Conservation (phyloP, 2,329 filamentous ascomycete genomes). For the Pseudogymnoascus sp. region DNA sequence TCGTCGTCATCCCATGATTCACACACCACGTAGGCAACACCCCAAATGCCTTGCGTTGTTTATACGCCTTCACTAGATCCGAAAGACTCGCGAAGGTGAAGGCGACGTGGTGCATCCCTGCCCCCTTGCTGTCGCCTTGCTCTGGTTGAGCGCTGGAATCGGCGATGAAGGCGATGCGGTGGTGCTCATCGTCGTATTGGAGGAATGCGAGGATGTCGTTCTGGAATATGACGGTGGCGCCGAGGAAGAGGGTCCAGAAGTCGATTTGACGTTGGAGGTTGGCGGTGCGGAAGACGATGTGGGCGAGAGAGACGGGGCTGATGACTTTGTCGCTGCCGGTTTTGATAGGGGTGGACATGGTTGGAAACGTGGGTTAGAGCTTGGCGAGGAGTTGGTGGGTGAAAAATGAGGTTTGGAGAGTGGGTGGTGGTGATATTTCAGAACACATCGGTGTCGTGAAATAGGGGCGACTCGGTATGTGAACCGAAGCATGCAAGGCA, state of each 20-base stretch:
- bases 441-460: neutral
- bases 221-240: slow-evolving; percentile 25
- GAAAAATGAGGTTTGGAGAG: neutral
- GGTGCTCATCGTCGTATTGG: slow-evolving; percentile 40
- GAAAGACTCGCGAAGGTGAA: slow-evolving; percentile 33
- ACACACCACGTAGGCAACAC: slow-evolving; percentile 37
- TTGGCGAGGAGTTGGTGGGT: neutral
- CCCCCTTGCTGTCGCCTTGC: neutral
- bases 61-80: slow-evolving; percentile 32
- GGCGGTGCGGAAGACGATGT: slow-evolving; percentile 26
- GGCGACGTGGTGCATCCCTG: slow-evolving; percentile 36
- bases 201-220: slow-evolving; percentile 31
- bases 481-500: neutral
- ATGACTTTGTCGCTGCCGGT: slow-evolving; percentile 9
- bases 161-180: slow-evolving; percentile 36
- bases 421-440: neutral
- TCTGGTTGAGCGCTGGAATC: slow-evolving; percentile 23
- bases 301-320: slow-evolving; percentile 17
- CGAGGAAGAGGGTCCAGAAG: slow-evolving; percentile 34
- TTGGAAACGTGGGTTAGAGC: neutral
- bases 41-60: slow-evolving; percentile 29
- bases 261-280: slow-evolving; percentile 27
- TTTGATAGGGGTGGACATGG: slow-evolving; percentile 13
- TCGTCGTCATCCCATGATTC: slow-evolving; percentile 41
- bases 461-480: neutral